Conservation (phyloP, 2,329 filamentous ascomycete genomes). For the Xylogone sp. region DNA sequence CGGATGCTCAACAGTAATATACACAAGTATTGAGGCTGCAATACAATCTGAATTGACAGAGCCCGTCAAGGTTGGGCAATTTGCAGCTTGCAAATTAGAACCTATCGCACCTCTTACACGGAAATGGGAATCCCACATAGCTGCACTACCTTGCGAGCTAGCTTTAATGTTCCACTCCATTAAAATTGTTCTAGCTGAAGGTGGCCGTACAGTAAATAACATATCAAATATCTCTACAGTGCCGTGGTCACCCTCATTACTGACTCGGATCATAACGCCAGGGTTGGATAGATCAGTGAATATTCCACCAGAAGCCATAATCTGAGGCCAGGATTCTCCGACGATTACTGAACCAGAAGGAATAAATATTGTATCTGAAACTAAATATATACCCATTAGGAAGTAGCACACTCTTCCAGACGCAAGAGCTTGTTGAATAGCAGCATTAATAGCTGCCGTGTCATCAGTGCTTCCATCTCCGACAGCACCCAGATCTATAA, state of each 20-base stretch:
- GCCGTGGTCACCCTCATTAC: slow-evolving; percentile 49
- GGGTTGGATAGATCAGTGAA: slow-evolving; percentile 40
- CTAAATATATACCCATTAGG: slow-evolving; percentile 49
- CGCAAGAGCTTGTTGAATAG: too few relatives aligned
- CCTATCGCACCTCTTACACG: slow-evolving; percentile 41
- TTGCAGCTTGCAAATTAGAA: slow-evolving; percentile 34
- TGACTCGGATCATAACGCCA: slow-evolving; percentile 45
- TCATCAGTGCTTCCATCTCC: too few relatives aligned
- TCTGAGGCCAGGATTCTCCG: slow-evolving; percentile 38
- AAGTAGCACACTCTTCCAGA: too few relatives aligned
- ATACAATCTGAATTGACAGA: slow-evolving; percentile 24
- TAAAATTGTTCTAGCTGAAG: slow-evolving; percentile 55
- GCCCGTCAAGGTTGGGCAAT: slow-evolving; percentile 34
- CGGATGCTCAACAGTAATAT: slow-evolving; percentile 23
- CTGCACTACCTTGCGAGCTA: slow-evolving; percentile 34
- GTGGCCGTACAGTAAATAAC: slow-evolving; percentile 47
- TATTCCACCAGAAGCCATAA: slow-evolving; percentile 29
- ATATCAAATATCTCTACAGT: slow-evolving; percentile 58
- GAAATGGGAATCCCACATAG: slow-evolving; percentile 29
- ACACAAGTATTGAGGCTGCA: slow-evolving; percentile 26
- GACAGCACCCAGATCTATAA: too few relatives aligned
- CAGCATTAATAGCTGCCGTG: slow-evolving; percentile 60
- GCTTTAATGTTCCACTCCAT: slow-evolving; percentile 62
- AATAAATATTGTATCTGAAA: slow-evolving; percentile 41
- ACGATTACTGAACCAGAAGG: slow-evolving; percentile 34